Percentiles rank a stretch among this genome's conserved stretches.
Conservation (phyloP, 805 yeast species). For the Millerozyma acaciae region DNA sequence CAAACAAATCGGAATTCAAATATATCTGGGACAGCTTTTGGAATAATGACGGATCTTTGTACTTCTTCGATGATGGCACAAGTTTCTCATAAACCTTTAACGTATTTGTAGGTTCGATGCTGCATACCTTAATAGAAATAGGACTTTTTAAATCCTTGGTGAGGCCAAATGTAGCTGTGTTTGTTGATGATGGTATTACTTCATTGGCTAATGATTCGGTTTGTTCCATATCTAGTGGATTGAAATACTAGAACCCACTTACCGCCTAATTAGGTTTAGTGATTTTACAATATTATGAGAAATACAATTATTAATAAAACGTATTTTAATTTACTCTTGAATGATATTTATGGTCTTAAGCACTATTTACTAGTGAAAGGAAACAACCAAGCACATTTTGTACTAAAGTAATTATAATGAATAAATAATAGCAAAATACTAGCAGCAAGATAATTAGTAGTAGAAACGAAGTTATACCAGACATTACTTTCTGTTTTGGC, state of each 20-base stretch:
- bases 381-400: no score
- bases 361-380: no score
- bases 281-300: no score
- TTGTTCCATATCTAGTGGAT: no score
- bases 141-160: slow-evolving; percentile 35
- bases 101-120: slow-evolving; percentile 18
- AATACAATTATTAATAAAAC: no score
- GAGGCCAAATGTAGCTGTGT: slow-evolving; percentile 36
- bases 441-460: background rate
- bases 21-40: slow-evolving; percentile 28
- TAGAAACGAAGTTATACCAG: slow-evolving; percentile 1
- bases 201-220: no score
- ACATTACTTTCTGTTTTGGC: slow-evolving; percentile 25
- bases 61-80: slow-evolving; percentile 29
- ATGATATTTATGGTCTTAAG: no score
- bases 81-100: slow-evolving; percentile 9
- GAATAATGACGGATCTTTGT: slow-evolving; percentile 31
- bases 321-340: no score
- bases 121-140: slow-evolving; percentile 29
- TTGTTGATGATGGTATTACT: slow-evolving; percentile 8
- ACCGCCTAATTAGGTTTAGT: no score
- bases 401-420: no score
- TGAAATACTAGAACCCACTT: no score
- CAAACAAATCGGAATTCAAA: slow-evolving; percentile 33
- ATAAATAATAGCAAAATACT: background rate